Base-by-base conservation (phyloP, 805 yeast genomes). In the Kuraishia piskuri region DNA sequence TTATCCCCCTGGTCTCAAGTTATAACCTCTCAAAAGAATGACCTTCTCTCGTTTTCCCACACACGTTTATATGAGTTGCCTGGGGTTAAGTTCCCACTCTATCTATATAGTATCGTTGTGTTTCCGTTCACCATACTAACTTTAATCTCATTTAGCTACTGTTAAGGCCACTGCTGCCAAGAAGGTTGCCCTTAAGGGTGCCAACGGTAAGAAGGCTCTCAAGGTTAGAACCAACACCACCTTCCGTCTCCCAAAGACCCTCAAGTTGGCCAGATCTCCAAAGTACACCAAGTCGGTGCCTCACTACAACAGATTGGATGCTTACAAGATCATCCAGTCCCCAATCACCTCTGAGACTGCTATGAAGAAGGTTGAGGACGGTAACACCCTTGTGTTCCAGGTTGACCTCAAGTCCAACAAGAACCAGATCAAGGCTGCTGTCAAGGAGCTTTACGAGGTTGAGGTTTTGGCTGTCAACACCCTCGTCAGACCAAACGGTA, bases 261-360 rank as follows among this genome's bases (percentile, higher is more conserved):
- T 92, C 77, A 84, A 87, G 75, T 84, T 90, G 71, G 81, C 96
- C 66, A 90, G 97, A 82, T 69, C 84, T 72, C 98, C 99, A 80
- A 88, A 86, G 78, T 92, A 92, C 80, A 88, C 95, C 69, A 94
- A 90, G 83, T 76, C 97, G 67, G 96, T 94, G 69, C 96, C 97
- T 72, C 98, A 94, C 82, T 87, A 86, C 86, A 84, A 86, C 79
- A 94, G 98, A 84, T 76, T 89, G 72, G 99, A 94, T 76, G 88
- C 95, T 70, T 87, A 88, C 94, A 90, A 89, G 80, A 78, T 90
- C 73, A 84, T 94, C 73, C 87, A 88, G 76, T 80, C 89, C 68
- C 97, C 97, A 81, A 84, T 92, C 78, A 92, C 92, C 75, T 84
- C 96, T 68, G 99, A 94, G 84, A 89, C 96, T 66, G 97, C 99